Evolutionary conservation across 352 stramenopile genomes (phyloP), one percentile per base, ranked within the genome.

Genomic region (Phytophthora capsici): DNA sequence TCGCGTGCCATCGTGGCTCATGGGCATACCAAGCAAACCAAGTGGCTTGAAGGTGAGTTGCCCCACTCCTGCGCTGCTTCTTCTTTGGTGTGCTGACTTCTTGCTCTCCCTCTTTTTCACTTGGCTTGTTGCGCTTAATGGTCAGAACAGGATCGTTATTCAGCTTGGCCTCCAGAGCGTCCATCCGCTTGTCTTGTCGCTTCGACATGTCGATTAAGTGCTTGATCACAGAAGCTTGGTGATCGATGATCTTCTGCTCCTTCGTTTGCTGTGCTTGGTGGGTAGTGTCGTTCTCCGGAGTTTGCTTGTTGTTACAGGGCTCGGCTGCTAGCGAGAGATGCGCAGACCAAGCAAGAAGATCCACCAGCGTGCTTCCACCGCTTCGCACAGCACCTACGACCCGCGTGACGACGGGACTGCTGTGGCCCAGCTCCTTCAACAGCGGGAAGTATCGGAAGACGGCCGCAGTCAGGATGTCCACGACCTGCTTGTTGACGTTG

Each of bases 1-100:
- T 10, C 1, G 30, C 20, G 1, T 43, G 25, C 38, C 52, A 59
- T 5, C 17, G 52, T 0, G 52, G 60, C 12, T 47, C 19, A 12
- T 37, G 40, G 0, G 52, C 49, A 45, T 55, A 55, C 52, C 45
- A 69, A 6, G 44, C 45, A 12, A 53, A 68, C 52, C 60, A 68
- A 2, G 34, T 57, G 0, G 49, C 22, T 13, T 57, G 49, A 47
- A 57, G 32, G 49, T 57, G 14, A 47, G 49, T 55, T 10, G 30
- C 4, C 4, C 14, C 25, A n/a, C 5, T 34, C 36, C 38, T 44
- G 13, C 6, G 38, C 22, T 28, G 25, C 25, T 28, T 28, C 25
- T 28, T 28, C 25, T 28, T 28, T 28, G 25, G 25, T 28, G 25
- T 45, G 6, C 19, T 38, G 6, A 16, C 14, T 14, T 50, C 38